phyloP scores from a whole-genome alignment of 163 green algal genomes.

The Chloromonas sp. region DNA sequence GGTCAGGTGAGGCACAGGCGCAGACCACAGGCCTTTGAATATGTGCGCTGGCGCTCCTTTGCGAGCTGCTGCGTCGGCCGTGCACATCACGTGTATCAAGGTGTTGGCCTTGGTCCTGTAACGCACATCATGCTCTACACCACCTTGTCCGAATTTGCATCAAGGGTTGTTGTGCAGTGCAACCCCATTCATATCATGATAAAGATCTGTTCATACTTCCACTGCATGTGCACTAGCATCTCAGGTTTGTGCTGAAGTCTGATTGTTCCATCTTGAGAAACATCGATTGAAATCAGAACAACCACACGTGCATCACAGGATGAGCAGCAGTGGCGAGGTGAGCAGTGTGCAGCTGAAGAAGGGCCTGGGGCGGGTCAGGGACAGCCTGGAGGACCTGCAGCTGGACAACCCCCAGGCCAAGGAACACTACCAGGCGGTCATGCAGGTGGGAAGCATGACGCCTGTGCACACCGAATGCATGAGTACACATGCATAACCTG shows the following conservation, averaged over 20 bases:
- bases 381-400: conserved; percentile 61
- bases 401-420: conserved; percentile 69
- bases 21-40: not conserved
- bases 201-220: too few species aligned
- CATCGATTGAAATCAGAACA: not conserved
- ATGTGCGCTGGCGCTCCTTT: not conserved
- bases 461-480: not conserved
- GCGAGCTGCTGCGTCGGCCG: not conserved
- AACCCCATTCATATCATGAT: too few species aligned
- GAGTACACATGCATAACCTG: not conserved
- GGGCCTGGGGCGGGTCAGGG: conserved; percentile 54
- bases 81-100: not conserved
- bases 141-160: too few species aligned
- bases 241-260: not conserved
- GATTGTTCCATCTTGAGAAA: not conserved
- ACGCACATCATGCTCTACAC: too few species aligned
- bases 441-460: conserved; percentile 9
- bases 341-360: conserved; percentile 59
- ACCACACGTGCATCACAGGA: conserved; percentile 14
- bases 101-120: not conserved
- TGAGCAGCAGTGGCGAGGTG: conserved; percentile 57
- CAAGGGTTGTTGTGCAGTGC: too few species aligned
- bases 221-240: not conserved
- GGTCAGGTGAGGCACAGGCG: conserved; percentile 6
- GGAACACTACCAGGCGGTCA: conserved; percentile 13